Evolutionary conservation across 108 stramenopile genomes (phyloP).

Genomic region (Nannochloropsis gaditana): DNA sequence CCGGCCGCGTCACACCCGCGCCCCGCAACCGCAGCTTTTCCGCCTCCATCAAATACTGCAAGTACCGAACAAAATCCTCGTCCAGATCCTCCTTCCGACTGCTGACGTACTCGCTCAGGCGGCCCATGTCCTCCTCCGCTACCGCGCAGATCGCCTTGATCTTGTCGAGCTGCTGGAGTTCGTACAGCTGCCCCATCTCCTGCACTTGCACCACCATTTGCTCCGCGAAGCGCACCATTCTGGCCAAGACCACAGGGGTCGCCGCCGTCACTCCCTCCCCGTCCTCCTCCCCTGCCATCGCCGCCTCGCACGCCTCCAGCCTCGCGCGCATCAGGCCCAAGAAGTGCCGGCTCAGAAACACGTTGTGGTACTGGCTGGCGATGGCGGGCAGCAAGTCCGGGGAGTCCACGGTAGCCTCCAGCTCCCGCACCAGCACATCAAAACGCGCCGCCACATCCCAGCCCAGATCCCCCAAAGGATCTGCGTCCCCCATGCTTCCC

Average conservation of each 20-base stretch:
- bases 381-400: slow-evolving; percentile 24
- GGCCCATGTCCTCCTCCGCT: slow-evolving; percentile 42
- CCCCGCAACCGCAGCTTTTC: slow-evolving; percentile 21
- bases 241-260: slow-evolving; percentile 25
- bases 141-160: slow-evolving; percentile 38
- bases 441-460: slow-evolving; percentile 23
- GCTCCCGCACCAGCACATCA: slow-evolving; percentile 34
- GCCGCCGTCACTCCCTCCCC: slow-evolving; percentile 33
- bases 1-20: slow-evolving; percentile 26
- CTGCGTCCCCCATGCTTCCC: slow-evolving; percentile 28
- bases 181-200: slow-evolving; percentile 25
- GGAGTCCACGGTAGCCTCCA: slow-evolving; percentile 21
- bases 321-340: slow-evolving; percentile 33
- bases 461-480: slow-evolving; percentile 25
- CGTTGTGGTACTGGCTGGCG: slow-evolving; percentile 23
- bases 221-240: slow-evolving; percentile 20
- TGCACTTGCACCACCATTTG: slow-evolving; percentile 37
- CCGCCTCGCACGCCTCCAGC: slow-evolving; percentile 6
- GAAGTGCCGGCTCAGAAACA: slow-evolving; percentile 33
- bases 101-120: slow-evolving; percentile 37
- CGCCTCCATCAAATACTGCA: slow-evolving; percentile 41
- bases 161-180: slow-evolving; percentile 49
- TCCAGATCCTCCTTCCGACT: slow-evolving; percentile 37
- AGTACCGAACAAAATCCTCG: slow-evolving; percentile 45
- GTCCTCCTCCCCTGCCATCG: background rate